phyloP scores from a whole-genome alignment of 176 grass and related monocot species.

The Cenchrus fungigraminus region DNA sequence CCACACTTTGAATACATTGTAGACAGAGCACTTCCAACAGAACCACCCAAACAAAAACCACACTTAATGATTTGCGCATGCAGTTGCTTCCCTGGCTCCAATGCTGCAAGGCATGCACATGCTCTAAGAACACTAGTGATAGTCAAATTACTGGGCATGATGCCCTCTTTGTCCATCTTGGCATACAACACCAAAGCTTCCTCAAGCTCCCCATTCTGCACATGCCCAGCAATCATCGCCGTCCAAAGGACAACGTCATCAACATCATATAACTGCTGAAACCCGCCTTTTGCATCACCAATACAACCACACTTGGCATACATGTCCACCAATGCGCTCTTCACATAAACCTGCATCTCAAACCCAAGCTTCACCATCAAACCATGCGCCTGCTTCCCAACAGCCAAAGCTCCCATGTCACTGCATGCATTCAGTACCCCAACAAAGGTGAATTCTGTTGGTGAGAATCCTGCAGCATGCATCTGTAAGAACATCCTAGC shows the following conservation, averaged over 20 bases:
- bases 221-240: conserved; percentile 64
- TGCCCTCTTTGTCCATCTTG: conserved; percentile 61
- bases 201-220: conserved; percentile 79
- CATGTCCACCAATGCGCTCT: conserved; percentile 76
- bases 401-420: conserved; percentile 43
- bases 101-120: conserved; percentile 59
- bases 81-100: conserved; percentile 74
- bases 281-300: conserved; percentile 65
- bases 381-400: conserved; percentile 70
- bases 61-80: conserved; percentile 68
- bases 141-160: conserved; percentile 69
- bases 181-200: conserved; percentile 68
- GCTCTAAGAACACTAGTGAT: conserved; percentile 66
- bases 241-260: conserved; percentile 79
- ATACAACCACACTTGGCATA: conserved; percentile 73
- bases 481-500: conserved; percentile 64
- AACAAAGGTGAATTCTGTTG: conserved; percentile 78
- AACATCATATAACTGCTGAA: conserved; percentile 59
- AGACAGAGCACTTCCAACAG: conserved; percentile 74
- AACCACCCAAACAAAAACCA: conserved; percentile 54
- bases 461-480: conserved; percentile 59
- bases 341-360: conserved; percentile 68
- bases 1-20: conserved; percentile 88
- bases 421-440: conserved; percentile 69
- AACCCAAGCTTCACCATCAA: conserved; percentile 71